phyloP scores from a whole-genome alignment of 768 basidiomycete genomes.

The Hericium alpestre region DNA sequence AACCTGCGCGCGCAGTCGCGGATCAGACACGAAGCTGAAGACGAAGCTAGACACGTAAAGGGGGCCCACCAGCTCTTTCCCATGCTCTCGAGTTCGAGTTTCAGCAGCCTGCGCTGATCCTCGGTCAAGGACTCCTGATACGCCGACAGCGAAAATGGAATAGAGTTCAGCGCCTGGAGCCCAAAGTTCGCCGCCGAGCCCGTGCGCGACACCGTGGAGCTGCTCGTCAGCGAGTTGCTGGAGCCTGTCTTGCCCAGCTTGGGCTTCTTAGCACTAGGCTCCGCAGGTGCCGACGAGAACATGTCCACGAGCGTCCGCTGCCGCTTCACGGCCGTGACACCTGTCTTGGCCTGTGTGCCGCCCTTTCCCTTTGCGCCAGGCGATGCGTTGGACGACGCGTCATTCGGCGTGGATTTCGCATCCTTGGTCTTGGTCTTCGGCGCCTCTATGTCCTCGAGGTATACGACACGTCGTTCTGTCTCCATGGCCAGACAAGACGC shows the following conservation, averaged over 20 bases:
- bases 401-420: constrained; percentile 2
- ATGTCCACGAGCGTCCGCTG: constrained; percentile 61
- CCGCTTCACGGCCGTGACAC: constrained; percentile 26
- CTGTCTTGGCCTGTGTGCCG: background rate
- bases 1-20: constrained; percentile 37
- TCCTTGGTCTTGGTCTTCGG: background rate
- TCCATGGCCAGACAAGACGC: constrained; percentile 3
- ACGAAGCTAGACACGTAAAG: background rate
- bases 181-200: background rate
- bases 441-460: constrained; percentile 23
- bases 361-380: constrained; percentile 2
- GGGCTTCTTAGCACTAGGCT: constrained; percentile 35
- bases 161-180: constrained; percentile 40
- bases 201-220: background rate
- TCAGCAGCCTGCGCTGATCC: constrained; percentile 46
- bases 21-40: background rate
- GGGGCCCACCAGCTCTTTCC: constrained; percentile 55
- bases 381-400: constrained; percentile 1
- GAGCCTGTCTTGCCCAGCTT: constrained; percentile 22
- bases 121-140: constrained; percentile 45
- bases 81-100: constrained; percentile 64
- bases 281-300: constrained; percentile 29
- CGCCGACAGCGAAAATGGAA: constrained; percentile 53
- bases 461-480: constrained; percentile 16
- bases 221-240: background rate